Base-by-base conservation (phyloP, 305 asterid species). In the Lippia alba region DNA sequence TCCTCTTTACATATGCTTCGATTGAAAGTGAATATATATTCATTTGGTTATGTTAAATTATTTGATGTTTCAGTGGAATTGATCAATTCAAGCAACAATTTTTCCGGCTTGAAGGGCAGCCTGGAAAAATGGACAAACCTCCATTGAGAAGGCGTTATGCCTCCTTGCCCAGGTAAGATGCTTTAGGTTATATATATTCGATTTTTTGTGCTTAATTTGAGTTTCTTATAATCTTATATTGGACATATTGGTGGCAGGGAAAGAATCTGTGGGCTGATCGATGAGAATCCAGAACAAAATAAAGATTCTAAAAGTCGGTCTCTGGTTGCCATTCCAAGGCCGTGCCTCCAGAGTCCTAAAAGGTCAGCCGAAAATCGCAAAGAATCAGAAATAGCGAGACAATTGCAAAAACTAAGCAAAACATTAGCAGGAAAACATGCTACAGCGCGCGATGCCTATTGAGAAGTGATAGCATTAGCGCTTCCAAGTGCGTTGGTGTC, bases 61-160 rank as follows among this genome's bases (percentile, higher is more conserved):
- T 49, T n/a, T 64, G 74, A 56, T 58, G 14, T 84, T 83, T 72
- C 86, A 94, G 99, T 46, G 99, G 98, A 62, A 85, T 82, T 56
- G 99, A 94, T 53, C 96, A 87, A 78, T 94, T 92, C 70, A 94
- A 92, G 87, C 94, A 89, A 57, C 94, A 92, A 67, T 94, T 94
- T 76, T 75, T 84, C 76, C 85, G 86, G 16, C 94, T 94, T 0
- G 97, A 90, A 79, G 96, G 86, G 61, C 91, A 84, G 41, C 77
- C 76, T 7, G 98, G 94, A 39, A 89, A 81, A 83, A 74, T 56
- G 34, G 78, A 73, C 55, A 81, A 78, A 69, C 81, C 91, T 66
- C 92, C 90, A 33, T 59, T 83, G 72, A 76, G 86, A 61, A 88
- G 98, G 78, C 96, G 97, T 44, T 84, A 91, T 78, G 94, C 98